Evolutionary conservation across 306 rosid genomes (phyloP).

Genomic region (Acacia acuminata): DNA sequence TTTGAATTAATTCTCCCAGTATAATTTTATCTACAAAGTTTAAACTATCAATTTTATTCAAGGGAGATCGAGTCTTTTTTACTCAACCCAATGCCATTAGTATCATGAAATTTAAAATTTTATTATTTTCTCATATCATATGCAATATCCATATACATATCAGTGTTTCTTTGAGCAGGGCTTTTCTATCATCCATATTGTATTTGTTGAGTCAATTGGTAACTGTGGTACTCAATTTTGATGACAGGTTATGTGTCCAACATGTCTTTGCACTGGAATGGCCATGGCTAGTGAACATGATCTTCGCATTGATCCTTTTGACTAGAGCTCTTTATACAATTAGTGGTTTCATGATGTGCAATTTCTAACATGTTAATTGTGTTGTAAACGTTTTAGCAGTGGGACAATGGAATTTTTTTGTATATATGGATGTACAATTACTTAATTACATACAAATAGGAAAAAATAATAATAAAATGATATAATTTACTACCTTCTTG

Average conservation of each 20-base stretch:
- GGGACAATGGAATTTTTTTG: constrained; percentile 36
- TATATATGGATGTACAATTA: constrained; percentile 37
- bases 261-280: constrained; percentile 99
- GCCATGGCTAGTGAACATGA: constrained; percentile 99
- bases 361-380: constrained; percentile 17
- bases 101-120: too few relatives aligned
- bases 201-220: constrained; percentile 1
- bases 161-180: background rate
- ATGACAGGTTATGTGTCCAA: constrained; percentile 95
- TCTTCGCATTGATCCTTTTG: constrained; percentile 93
- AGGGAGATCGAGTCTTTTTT: too few relatives aligned
- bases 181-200: background rate
- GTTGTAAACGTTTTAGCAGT: background rate
- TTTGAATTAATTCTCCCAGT: too few relatives aligned
- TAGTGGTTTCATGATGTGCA: background rate
- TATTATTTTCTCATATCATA: too few relatives aligned
- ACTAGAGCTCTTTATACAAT: constrained; percentile 38
- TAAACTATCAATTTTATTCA: too few relatives aligned
- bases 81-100: too few relatives aligned
- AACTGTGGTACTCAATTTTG: constrained; percentile 4
- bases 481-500: background rate
- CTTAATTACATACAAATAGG: background rate
- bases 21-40: too few relatives aligned
- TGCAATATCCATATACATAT: too few relatives aligned
- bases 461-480: background rate